Base-by-base conservation (phyloP, 805 yeast species). In the Diddensiella santjacobensis region DNA sequence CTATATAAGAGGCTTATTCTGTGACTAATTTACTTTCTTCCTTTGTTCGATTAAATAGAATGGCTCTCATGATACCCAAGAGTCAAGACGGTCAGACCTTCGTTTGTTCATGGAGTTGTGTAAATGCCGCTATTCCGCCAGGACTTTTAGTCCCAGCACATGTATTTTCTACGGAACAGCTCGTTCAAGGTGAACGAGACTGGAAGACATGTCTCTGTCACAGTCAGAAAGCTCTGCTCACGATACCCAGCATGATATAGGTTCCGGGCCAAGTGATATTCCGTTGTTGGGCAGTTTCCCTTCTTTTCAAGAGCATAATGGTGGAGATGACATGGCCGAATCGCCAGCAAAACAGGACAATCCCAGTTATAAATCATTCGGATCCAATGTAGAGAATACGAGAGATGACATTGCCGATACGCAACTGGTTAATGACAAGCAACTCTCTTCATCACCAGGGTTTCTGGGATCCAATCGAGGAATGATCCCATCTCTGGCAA, bases 231-330 rank as follows among this genome's bases (percentile, higher is more conserved):
- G 20, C 38, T 35, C 38, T n/a, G 15, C 20, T 8, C 38, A 35
- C 17, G 38, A 35, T 15, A 35, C 38, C 8, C 38, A 35, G 20
- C 38, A 15, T 17, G 38, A 35, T 35, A 6, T 35, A 35, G 38
- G 20, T 8, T 35, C 38, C 17, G 38, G 15, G 8, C 38, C 38
- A 10, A 15, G 20, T 17, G 20, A 17, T 35, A 35, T 35, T n/a
- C 38, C 38, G 6, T 15, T 35, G 18, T 17, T 35, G 20, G 38
- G 38, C 8, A n/a, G 20, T 8, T 35, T 35, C 18, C 38, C 38
- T 13, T 6, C 38, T 35, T 17, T 35, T 35, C 15, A 8, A 8
- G 31, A 26, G 31, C 31, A 26, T 26, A 26, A 26, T 26, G 31
- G 31, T 13, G 31, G 31, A 13, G 31, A 26, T 13, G 13, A 13